Percentiles rank a stretch among this genome's conserved stretches.
phyloP scores from a whole-genome alignment of 805 yeast genomes.

The Wickerhamomyces canadensis region DNA sequence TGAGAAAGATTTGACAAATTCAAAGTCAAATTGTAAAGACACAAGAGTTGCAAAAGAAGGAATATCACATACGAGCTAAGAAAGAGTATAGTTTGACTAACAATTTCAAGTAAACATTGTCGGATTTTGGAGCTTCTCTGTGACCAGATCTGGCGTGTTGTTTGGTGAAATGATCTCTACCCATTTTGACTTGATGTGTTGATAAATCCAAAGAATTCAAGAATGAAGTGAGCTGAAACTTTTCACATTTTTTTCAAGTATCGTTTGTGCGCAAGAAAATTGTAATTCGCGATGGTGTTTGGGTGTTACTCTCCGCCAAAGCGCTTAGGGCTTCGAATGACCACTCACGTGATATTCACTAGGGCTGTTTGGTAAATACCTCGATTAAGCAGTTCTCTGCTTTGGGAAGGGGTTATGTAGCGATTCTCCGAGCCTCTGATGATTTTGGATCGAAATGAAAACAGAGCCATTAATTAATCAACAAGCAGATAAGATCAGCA shows the following conservation, averaged over 20 bases:
- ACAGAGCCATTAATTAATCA: too few species aligned
- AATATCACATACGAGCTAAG: slow-evolving; percentile 90
- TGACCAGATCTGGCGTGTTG: slow-evolving; percentile 95
- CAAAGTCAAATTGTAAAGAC: slow-evolving; percentile 2
- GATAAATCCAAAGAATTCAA: not conserved
- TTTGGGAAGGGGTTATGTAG: too few species aligned
- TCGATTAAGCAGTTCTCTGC: too few species aligned
- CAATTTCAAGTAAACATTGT: slow-evolving; percentile 96
- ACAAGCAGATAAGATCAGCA: too few species aligned
- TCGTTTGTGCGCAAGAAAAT: not conserved
- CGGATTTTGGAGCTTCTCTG: slow-evolving; percentile 99
- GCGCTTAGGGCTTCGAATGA: not conserved
- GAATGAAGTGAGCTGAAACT: not conserved
- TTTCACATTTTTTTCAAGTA: not conserved
- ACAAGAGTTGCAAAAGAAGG: not conserved
- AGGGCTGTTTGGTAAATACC: too few species aligned
- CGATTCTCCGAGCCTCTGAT: too few species aligned
- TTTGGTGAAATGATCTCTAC: slow-evolving; percentile 94
- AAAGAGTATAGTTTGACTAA: slow-evolving; percentile 97
- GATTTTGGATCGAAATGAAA: too few species aligned
- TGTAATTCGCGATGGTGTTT: slow-evolving; percentile 5
- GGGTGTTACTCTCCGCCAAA: slow-evolving; percentile 10
- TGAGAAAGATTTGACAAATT: not conserved
- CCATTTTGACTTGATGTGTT: slow-evolving; percentile 50
- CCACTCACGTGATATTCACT: slow-evolving; percentile 1